These are phyloP conservation scores for Ettlia oleoabundans DNA, from an alignment of 139 green algal species.

Conservation along the genomic window DNA sequence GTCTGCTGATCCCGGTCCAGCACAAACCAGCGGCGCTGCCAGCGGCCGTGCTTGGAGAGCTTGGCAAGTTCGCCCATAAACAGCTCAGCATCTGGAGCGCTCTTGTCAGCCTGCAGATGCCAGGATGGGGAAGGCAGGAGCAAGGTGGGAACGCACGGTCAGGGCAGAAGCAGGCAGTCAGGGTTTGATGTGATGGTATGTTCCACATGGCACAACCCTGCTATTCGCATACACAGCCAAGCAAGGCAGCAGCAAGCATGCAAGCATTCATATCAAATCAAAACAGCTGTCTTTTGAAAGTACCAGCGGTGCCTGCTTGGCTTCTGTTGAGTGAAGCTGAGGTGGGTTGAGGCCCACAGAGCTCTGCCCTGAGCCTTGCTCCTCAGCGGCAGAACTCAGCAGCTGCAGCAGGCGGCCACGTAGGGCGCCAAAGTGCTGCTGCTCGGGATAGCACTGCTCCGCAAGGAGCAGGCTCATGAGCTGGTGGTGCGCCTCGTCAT, in stretches of 20 bases:
- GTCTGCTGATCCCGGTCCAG: too few species aligned
- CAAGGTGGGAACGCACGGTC: too few species aligned
- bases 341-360: too few species aligned
- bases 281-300: neutral
- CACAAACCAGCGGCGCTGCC: constrained; percentile 28
- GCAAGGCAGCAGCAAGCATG: too few species aligned
- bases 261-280: neutral
- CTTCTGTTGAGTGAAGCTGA: too few species aligned
- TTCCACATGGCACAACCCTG: too few species aligned
- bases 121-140: too few species aligned
- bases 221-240: too few species aligned
- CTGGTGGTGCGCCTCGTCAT: neutral
- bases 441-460: neutral
- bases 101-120: neutral
- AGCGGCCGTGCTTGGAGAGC: neutral
- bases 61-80: constrained; percentile 31
- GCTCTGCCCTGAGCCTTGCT: too few species aligned
- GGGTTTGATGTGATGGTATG: too few species aligned
- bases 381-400: too few species aligned
- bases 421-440: neutral
- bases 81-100: neutral
- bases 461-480: neutral
- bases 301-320: neutral
- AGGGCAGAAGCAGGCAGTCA: too few species aligned
- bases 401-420: neutral